Conservation (phyloP, 2,329 filamentous ascomycete species). For the Paraphoma chrysanthemicola region DNA sequence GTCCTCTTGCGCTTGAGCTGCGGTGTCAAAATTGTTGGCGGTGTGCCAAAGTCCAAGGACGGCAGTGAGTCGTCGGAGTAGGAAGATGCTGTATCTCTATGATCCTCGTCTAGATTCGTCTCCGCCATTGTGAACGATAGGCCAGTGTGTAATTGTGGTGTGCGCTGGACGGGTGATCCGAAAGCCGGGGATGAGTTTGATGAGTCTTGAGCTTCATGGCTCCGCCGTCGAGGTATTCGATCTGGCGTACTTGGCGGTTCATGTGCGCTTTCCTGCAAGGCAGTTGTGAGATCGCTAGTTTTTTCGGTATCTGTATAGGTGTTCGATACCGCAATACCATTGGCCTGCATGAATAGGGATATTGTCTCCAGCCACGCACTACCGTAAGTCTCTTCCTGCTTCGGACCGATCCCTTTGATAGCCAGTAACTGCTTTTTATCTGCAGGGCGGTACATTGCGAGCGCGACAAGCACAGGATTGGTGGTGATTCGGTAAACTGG, state of each 20-base stretch:
- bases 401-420: conserved; percentile 34
- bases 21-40: conserved; percentile 9
- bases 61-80: conserved; percentile 18
- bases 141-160: conserved; percentile 19
- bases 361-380: conserved; percentile 36
- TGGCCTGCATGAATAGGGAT: conserved; percentile 13
- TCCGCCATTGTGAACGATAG: conserved; percentile 33
- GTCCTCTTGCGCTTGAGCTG: conserved; percentile 36
- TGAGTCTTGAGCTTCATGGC: conserved; percentile 9
- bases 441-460: conserved; percentile 33
- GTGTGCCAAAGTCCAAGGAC: conserved; percentile 25
- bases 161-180: conserved; percentile 19
- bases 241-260: conserved; percentile 6
- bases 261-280: neutral
- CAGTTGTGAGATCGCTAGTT: neutral
- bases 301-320: neutral
- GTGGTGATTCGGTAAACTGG: conserved; percentile 21
- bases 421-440: conserved; percentile 22
- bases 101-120: conserved; percentile 15
- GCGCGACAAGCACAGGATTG: conserved; percentile 27
- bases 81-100: neutral
- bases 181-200: conserved; percentile 32
- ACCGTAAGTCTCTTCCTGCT: conserved; percentile 30
- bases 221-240: neutral
- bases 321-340: conserved; percentile 2